Percentiles rank a stretch among this genome's conserved stretches.
Conservation (phyloP, 495 filamentous ascomycete genomes). For the Aspergillus kassunensis region DNA sequence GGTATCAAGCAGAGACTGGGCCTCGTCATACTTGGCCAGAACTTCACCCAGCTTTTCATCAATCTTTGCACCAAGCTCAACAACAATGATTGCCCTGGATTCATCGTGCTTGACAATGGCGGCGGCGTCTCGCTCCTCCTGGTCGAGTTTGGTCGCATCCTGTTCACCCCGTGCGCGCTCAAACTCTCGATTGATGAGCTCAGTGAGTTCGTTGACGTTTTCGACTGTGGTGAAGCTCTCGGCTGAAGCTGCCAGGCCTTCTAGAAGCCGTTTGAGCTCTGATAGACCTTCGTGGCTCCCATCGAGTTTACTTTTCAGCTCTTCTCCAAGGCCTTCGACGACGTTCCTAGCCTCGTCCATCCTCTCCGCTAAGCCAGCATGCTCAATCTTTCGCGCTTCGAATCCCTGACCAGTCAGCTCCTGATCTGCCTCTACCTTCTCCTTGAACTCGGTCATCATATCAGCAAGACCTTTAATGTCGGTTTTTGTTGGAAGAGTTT, state of each 20-base stretch:
- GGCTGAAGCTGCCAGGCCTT: constrained; percentile 57
- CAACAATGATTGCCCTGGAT: constrained; percentile 50
- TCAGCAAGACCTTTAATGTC: constrained; percentile 62
- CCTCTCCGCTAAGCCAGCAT: constrained; percentile 53
- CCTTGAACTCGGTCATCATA: constrained; percentile 66
- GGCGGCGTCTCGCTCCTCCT: constrained; percentile 71
- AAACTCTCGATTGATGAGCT: constrained; percentile 75
- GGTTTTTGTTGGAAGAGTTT: constrained; percentile 56
- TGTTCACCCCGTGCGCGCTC: constrained; percentile 68
- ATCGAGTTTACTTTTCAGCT: constrained; percentile 59
- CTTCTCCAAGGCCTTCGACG: constrained; percentile 59
- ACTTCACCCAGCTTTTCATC: constrained; percentile 76
- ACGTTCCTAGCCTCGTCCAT: constrained; percentile 56
- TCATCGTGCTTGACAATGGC: constrained; percentile 67
- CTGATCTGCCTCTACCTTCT: constrained; percentile 62
- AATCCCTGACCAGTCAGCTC: constrained; percentile 73
- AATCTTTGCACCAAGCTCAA: constrained; percentile 60
- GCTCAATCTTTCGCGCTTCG: constrained; percentile 69
- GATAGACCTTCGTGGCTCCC: constrained; percentile 53
- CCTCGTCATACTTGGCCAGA: constrained; percentile 77
- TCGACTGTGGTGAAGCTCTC: constrained; percentile 53
- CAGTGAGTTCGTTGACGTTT: constrained; percentile 75
- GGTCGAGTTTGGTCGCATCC: constrained; percentile 65
- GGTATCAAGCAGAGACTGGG: constrained; percentile 63
- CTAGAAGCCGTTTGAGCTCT: constrained; percentile 56